phyloP scores from a whole-genome alignment of 176 grass and related monocot genomes.

The Alloteropsis semialata region DNA sequence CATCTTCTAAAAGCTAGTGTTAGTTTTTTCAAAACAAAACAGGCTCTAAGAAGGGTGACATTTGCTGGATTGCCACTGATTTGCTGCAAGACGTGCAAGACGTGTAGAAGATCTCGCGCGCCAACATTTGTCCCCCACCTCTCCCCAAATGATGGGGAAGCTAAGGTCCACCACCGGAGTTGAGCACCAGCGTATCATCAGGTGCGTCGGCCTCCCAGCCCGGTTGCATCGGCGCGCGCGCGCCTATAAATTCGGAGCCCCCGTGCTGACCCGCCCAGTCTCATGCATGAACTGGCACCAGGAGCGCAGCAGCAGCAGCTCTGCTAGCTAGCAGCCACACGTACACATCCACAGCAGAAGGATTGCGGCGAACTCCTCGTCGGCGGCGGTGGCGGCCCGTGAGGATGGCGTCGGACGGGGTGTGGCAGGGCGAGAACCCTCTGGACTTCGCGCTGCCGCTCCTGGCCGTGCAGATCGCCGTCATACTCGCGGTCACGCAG shows the following conservation, averaged over 20 bases:
- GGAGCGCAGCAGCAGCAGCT: neutral
- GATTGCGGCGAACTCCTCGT: neutral
- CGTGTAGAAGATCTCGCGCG: too few species aligned
- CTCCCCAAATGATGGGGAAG: slow-evolving; percentile 8
- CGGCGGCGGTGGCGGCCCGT: neutral
- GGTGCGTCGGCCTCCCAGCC: slow-evolving; percentile 17
- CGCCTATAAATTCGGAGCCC: slow-evolving; percentile 33
- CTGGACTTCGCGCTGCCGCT: slow-evolving; percentile 44
- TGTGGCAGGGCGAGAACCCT: slow-evolving; percentile 60
- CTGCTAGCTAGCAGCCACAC: neutral
- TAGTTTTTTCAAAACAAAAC: too few species aligned
- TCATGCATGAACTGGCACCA: neutral
- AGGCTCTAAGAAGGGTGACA: too few species aligned
- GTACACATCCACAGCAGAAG: too few species aligned
- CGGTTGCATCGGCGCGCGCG: slow-evolving; percentile 6
- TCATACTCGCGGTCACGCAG: slow-evolving; percentile 34
- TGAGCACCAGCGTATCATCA: slow-evolving; percentile 16
- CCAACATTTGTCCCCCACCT: too few species aligned
- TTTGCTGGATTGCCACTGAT: too few species aligned
- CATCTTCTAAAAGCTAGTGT: too few species aligned
- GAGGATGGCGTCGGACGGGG: slow-evolving; percentile 52
- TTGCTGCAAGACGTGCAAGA: too few species aligned
- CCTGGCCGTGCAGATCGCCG: slow-evolving; percentile 42
- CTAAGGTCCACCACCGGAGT: slow-evolving; percentile 25
- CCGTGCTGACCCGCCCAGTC: neutral